These are phyloP conservation scores for Blastocystis sp. DNA, from an alignment of 352 stramenopile genomes.

Conservation along the genomic window DNA sequence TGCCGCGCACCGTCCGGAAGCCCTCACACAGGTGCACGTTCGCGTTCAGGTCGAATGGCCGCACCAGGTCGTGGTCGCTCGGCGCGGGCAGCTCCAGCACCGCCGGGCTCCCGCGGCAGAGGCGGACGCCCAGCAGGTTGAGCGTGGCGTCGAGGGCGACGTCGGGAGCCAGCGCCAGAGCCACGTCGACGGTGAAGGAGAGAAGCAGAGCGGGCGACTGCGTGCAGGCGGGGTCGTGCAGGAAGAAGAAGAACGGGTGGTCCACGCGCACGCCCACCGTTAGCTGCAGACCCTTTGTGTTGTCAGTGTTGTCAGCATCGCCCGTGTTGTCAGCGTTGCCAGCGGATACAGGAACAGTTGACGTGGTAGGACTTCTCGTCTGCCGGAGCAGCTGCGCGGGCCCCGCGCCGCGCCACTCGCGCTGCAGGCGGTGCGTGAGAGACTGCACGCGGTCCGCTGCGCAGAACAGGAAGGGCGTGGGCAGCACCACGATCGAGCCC, in stretches of 20 bases:
- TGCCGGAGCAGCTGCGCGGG: neutral
- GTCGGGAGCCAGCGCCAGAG: neutral
- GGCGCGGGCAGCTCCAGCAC: neutral
- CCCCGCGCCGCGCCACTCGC: neutral
- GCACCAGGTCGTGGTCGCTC: neutral
- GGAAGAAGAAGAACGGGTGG: neutral
- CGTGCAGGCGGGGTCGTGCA: neutral
- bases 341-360: too few relatives aligned
- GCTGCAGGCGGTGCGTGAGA: neutral
- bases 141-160: neutral
- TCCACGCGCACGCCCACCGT: neutral
- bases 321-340: too few relatives aligned
- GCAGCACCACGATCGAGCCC: neutral
- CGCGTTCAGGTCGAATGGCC: neutral
- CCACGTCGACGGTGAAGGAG: neutral
- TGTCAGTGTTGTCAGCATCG: too few relatives aligned
- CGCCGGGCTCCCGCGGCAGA: neutral
- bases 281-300: too few relatives aligned
- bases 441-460: neutral
- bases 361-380: neutral
- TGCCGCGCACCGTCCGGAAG: neutral
- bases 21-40: neutral
- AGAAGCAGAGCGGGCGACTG: neutral
- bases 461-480: neutral
- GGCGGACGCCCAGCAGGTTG: neutral